Percentiles rank a stretch among this genome's conserved stretches.
Evolutionary conservation across 1,284 basidiomycete species (phyloP).

Genomic region (Austroboletus niveus): DNA sequence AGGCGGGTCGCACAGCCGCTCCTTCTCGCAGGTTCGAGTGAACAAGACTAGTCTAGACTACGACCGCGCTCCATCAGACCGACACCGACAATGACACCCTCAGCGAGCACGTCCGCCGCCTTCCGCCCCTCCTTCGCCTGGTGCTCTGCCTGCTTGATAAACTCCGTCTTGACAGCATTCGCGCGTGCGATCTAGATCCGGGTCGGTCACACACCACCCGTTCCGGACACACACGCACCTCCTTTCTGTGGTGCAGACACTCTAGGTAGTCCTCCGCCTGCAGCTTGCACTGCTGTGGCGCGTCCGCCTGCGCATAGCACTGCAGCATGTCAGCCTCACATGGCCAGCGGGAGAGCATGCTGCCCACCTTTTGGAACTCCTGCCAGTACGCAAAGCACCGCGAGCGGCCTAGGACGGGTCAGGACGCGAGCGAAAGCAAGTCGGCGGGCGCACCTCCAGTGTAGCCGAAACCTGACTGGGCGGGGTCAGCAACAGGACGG

Average conservation of each 20-base stretch:
- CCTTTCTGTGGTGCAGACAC: conserved; percentile 89
- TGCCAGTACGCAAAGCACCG: conserved; percentile 95
- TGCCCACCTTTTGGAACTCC: conserved; percentile 74
- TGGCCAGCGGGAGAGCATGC: conserved; percentile 8
- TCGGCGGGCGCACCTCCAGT: conserved; percentile 29
- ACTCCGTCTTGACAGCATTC: conserved; percentile 71
- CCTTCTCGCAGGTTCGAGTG: too few relatives aligned
- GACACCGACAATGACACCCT: conserved; percentile 71
- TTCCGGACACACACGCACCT: conserved; percentile 51
- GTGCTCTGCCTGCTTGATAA: conserved; percentile 64
- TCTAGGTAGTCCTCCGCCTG: conserved; percentile 90
- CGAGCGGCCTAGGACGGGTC: conserved; percentile 64
- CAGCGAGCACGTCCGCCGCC: conserved; percentile 68
- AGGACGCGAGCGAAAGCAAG: not conserved
- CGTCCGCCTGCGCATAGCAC: conserved; percentile 88
- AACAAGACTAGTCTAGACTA: too few relatives aligned
- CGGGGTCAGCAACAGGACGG: conserved; percentile 15
- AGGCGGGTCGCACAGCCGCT: too few relatives aligned
- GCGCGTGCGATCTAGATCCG: conserved; percentile 65
- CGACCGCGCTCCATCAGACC: conserved; percentile 63
- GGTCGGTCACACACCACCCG: not conserved
- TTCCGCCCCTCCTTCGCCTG: conserved; percentile 70
- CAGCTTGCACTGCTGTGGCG: conserved; percentile 68
- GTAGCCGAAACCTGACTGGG: conserved; percentile 33
- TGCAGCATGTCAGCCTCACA: conserved; percentile 31